phyloP scores from a whole-genome alignment of 2,329 filamentous ascomycete species.

The Torrubiella hemipterigena region DNA sequence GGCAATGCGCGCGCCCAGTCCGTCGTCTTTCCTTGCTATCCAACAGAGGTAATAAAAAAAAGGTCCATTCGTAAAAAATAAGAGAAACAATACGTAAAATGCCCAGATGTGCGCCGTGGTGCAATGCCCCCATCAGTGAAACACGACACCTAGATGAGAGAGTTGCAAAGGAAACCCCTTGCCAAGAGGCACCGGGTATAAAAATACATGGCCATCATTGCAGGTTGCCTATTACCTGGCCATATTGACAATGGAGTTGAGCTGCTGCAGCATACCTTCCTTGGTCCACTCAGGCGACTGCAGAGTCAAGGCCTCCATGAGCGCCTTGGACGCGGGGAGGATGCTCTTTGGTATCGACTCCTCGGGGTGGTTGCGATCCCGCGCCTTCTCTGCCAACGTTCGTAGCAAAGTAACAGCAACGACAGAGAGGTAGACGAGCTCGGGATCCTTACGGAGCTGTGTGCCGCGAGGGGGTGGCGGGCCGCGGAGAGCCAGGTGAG shows the following conservation, averaged over 20 bases:
- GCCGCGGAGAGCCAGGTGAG: conserved; percentile 20
- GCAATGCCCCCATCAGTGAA: too few species aligned
- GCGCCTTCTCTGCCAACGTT: conserved; percentile 55
- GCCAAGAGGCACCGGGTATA: too few species aligned
- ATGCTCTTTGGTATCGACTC: conserved; percentile 45
- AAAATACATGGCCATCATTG: too few species aligned
- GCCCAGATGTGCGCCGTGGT: too few species aligned
- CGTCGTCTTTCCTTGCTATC: too few species aligned
- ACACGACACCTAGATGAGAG: too few species aligned
- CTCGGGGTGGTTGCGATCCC: conserved; percentile 38
- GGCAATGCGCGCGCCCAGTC: too few species aligned
- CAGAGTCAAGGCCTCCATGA: conserved; percentile 57
- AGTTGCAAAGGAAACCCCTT: too few species aligned
- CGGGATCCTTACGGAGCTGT: conserved; percentile 30
- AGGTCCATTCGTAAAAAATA: too few species aligned
- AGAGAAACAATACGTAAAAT: too few species aligned
- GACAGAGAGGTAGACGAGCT: conserved; percentile 51
- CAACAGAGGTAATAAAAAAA: too few species aligned
- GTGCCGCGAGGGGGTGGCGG: conserved; percentile 21
- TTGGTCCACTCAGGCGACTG: conserved; percentile 48
- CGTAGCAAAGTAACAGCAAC: conserved; percentile 58
- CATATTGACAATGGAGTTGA: conserved; percentile 42
- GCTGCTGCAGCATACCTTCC: conserved; percentile 54
- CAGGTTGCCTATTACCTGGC: too few species aligned
- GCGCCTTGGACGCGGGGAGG: conserved; percentile 53